phyloP scores from a whole-genome alignment of 2,329 filamentous ascomycete species.

The Colletotrichum sp. region DNA sequence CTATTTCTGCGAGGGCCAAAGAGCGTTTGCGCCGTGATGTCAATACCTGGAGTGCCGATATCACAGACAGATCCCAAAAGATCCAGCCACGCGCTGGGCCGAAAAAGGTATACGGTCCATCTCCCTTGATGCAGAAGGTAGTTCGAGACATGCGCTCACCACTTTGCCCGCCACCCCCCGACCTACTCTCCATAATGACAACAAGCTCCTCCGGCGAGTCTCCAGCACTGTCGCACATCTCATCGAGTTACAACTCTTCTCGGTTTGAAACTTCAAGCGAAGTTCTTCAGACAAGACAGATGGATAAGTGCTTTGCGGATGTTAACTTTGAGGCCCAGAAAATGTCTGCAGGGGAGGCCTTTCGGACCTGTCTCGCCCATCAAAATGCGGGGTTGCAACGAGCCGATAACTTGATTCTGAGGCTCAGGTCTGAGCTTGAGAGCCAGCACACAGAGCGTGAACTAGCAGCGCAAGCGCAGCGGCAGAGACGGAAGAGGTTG shows the following conservation, averaged over 20 bases:
- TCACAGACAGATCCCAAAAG: neutral
- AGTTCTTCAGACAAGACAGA: neutral
- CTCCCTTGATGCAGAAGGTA: neutral
- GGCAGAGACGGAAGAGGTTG: neutral
- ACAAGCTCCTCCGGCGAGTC: neutral
- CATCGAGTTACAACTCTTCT: neutral
- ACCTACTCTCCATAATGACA: fast-evolving
- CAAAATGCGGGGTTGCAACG: neutral
- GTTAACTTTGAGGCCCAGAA: neutral
- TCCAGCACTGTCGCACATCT: fast-evolving
- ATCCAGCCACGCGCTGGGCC: neutral
- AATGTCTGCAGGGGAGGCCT: neutral
- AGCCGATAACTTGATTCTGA: neutral
- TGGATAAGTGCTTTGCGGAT: neutral
- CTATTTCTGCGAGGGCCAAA: neutral
- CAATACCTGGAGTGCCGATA: neutral
- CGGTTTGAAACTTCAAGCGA: neutral
- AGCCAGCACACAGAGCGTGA: neutral
- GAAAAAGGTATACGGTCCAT: neutral
- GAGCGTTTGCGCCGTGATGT: neutral
- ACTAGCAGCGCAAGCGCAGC: neutral
- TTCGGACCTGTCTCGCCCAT: neutral
- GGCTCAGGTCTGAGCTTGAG: neutral
- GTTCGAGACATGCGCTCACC: neutral
- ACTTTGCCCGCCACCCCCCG: neutral